These are phyloP conservation scores for Russula olivacea DNA, from an alignment of 768 basidiomycete species.

Conservation along the genomic window DNA sequence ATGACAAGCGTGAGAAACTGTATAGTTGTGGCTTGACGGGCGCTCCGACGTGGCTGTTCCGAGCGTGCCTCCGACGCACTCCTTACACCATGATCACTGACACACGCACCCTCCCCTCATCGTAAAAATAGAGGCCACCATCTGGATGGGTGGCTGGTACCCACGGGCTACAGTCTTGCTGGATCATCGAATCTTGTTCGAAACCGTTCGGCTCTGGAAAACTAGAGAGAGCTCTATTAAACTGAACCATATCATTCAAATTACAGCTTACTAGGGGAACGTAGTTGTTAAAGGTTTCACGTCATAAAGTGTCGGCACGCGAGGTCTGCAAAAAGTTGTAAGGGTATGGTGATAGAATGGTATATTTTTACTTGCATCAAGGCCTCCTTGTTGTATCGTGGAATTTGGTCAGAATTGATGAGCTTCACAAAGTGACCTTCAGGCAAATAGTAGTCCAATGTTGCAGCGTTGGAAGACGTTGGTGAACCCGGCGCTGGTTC, in stretches of 20 bases:
- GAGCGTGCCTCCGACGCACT: no score
- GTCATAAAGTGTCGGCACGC: background rate
- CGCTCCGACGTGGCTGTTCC: no score
- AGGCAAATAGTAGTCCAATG: background rate
- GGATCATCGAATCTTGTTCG: background rate
- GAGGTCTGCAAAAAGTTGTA: background rate
- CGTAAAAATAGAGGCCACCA: slow-evolving; percentile 53
- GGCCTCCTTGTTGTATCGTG: slow-evolving; percentile 5
- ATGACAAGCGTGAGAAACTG: no score
- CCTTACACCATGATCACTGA: background rate
- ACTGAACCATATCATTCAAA: background rate
- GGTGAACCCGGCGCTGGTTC: background rate
- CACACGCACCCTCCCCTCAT: slow-evolving; percentile 39
- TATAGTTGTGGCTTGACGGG: no score
- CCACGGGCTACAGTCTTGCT: slow-evolving; percentile 34
- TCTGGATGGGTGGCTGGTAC: slow-evolving; percentile 48
- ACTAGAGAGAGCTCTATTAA: background rate
- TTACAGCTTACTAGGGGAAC: slow-evolving; percentile 6
- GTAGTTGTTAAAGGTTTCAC: background rate
- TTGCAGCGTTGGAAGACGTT: background rate
- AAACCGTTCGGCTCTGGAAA: background rate
- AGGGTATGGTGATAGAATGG: background rate
- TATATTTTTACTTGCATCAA: background rate
- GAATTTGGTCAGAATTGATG: slow-evolving; percentile 13
- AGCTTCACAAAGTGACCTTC: slow-evolving; percentile 2